Evolutionary conservation across 2,329 filamentous ascomycete species (phyloP).

Genomic region (Penicillium vulpinum): DNA sequence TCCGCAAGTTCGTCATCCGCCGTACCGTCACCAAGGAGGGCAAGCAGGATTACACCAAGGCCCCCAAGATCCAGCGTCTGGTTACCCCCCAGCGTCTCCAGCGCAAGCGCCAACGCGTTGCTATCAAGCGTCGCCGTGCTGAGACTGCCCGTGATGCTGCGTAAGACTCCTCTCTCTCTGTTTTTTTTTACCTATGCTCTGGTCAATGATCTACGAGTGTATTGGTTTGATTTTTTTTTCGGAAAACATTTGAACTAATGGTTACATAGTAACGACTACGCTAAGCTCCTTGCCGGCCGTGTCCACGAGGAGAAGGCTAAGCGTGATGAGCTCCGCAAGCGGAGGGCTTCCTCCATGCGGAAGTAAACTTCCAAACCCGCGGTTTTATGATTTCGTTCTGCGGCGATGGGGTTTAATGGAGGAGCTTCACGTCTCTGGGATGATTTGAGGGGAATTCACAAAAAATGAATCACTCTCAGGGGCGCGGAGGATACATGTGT

Average conservation of each 20-base stretch:
- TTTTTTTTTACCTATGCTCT: not conserved
- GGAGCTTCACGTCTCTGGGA: constrained; percentile 38
- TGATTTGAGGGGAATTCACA: constrained; percentile 26
- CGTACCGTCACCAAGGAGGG: constrained; percentile 96
- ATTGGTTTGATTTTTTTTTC: constrained; percentile 30
- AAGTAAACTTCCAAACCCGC: constrained; percentile 56
- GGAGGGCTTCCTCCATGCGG: constrained; percentile 94
- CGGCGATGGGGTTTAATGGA: constrained; percentile 36
- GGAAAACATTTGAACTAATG: constrained; percentile 24
- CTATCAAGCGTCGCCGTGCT: constrained; percentile 96
- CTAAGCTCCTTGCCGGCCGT: constrained; percentile 93
- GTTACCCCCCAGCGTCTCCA: constrained; percentile 99
- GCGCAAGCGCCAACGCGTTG: constrained; percentile 98
- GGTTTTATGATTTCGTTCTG: constrained; percentile 34
- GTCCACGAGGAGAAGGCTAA: constrained; percentile 92
- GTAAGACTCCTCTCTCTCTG: constrained; percentile 61
- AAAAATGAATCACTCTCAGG: constrained; percentile 24
- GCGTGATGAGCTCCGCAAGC: constrained; percentile 94
- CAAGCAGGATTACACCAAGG: constrained; percentile 99
- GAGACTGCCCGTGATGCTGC: constrained; percentile 99
- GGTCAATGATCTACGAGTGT: not conserved
- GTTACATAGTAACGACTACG: constrained; percentile 80
- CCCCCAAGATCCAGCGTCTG: constrained; percentile 99
- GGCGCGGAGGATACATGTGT: constrained; percentile 26
- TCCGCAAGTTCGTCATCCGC: constrained; percentile 99